Conservation (phyloP, 2,329 filamentous ascomycete genomes). For the Trichoderma sp. region DNA sequence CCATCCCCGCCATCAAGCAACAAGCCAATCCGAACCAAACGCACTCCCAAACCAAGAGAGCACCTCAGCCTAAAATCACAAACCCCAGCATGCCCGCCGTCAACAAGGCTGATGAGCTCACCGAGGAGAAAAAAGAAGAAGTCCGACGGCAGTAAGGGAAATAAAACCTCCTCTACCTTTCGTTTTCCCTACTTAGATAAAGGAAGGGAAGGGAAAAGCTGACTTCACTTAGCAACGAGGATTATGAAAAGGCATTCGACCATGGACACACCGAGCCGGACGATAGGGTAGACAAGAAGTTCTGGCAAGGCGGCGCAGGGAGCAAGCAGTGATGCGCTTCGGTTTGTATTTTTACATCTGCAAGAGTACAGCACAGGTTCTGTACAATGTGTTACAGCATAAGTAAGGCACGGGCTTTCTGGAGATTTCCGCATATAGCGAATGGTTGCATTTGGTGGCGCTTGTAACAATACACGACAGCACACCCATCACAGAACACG, state of each 20-base stretch:
- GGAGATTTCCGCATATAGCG: not conserved
- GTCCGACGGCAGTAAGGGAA: slow-evolving; percentile 47
- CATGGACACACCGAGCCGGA: slow-evolving; percentile 38
- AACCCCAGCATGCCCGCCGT: slow-evolving; percentile 44
- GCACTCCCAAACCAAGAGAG: slow-evolving; percentile 27
- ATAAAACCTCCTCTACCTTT: too few relatives aligned
- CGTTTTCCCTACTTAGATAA: too few relatives aligned
- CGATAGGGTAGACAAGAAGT: slow-evolving; percentile 55
- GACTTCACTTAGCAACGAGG: slow-evolving; percentile 40
- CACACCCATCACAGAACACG: not conserved
- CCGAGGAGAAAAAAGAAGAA: slow-evolving; percentile 52
- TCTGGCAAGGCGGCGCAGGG: slow-evolving; percentile 38
- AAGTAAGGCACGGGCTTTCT: not conserved
- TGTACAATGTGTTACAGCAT: not conserved
- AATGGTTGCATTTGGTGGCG: not conserved
- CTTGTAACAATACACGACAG: not conserved
- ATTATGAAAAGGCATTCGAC: slow-evolving; percentile 56
- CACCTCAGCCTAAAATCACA: slow-evolving; percentile 50
- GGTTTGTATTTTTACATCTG: not conserved
- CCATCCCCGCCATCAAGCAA: not conserved
- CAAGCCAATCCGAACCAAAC: not conserved
- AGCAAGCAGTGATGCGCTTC: not conserved
- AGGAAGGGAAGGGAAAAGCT: not conserved
- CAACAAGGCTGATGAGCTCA: slow-evolving; percentile 34
- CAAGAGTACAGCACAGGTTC: not conserved